Evolutionary conservation across 2,329 filamentous ascomycete genomes (phyloP).

Genomic region (Aspergillus versicolor): DNA sequence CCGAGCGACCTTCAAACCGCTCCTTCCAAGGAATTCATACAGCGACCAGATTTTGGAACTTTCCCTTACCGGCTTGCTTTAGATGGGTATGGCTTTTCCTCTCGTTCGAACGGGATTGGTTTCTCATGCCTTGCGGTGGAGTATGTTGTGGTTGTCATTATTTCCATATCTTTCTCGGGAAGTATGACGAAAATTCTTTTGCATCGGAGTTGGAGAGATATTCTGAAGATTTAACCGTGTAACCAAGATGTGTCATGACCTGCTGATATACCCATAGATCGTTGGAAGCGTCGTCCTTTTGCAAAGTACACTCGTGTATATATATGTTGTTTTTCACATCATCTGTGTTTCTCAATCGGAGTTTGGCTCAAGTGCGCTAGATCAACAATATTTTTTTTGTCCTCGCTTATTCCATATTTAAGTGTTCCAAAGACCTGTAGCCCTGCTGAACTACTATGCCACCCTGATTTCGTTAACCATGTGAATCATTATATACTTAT

Average conservation of each 20-base stretch:
- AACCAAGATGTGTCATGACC: constrained; percentile 12
- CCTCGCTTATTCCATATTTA: background rate
- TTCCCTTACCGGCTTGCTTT: constrained; percentile 29
- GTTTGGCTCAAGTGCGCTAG: background rate
- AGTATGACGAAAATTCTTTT: background rate
- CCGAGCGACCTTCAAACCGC: background rate
- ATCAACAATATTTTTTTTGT: background rate
- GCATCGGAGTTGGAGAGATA: constrained; percentile 2
- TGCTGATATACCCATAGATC: constrained; percentile 23
- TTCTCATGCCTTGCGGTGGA: constrained; percentile 37
- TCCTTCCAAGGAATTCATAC: background rate
- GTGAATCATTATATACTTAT: too few relatives aligned
- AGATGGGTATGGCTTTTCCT: constrained; percentile 47
- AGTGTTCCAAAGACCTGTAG: background rate
- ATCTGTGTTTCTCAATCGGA: background rate
- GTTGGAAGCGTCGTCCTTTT: constrained; percentile 13
- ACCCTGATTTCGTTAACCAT: background rate
- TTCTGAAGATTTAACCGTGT: constrained; percentile 9
- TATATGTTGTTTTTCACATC: background rate
- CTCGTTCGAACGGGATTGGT: constrained; percentile 41
- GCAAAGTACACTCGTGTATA: constrained; percentile 5
- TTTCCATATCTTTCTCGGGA: background rate
- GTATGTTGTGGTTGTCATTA: background rate
- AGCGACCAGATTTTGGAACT: constrained; percentile 14
- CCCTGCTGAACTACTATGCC: background rate